Evolutionary conservation across 768 basidiomycete genomes (phyloP), one percentile per base, ranked within the genome.

Genomic region (Chiua virens): DNA sequence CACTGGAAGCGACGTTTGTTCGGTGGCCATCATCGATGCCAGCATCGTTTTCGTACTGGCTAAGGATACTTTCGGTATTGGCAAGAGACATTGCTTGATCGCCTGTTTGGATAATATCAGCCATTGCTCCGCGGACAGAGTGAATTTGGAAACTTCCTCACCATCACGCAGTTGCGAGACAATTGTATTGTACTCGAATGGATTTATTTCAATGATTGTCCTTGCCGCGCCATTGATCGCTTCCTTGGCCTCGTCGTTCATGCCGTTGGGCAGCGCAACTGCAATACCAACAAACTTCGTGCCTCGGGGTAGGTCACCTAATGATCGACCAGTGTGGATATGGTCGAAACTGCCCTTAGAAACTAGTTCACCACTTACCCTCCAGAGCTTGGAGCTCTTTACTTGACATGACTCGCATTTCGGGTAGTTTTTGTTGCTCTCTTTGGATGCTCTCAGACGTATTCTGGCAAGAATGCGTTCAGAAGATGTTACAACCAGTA

Each of bases 131-230:
- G 7, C 9, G 27, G 10, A 28, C 2, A 4, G 3, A 8, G n/a
- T 21, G 22, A 13, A 8, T n/a, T n/a, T n/a, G n/a, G 0, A 3
- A 30, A 15, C 22, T 14, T 30, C 17, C 53, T 47, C 22, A 54
- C 53, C 45, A n/a, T 54, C 44, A 8, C 40, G 0, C 2, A 46
- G 37, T 18, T 50, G 49, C 8, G 48, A 3, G 17, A 48, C 17
- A 8, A 42, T 6, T 9, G 28, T 8, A 21, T 59, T 14, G 4
- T 59, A 49, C 2, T 15, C 3, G 38, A 59, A 59, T 10, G 52
- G 57, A 22, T 22, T 1, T 14, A 21, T 3, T 11, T 0, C 40
- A 20, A 20, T 10, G 5, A 59, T 47, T 14, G 17, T 42, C 4
- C 32, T 18, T 14, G 13, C 44, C 8, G 34, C 48, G 18, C 34